These are phyloP conservation scores for Sporothrix dimorphospora DNA, from an alignment of 2,329 filamentous ascomycete species.

Conservation along the genomic window DNA sequence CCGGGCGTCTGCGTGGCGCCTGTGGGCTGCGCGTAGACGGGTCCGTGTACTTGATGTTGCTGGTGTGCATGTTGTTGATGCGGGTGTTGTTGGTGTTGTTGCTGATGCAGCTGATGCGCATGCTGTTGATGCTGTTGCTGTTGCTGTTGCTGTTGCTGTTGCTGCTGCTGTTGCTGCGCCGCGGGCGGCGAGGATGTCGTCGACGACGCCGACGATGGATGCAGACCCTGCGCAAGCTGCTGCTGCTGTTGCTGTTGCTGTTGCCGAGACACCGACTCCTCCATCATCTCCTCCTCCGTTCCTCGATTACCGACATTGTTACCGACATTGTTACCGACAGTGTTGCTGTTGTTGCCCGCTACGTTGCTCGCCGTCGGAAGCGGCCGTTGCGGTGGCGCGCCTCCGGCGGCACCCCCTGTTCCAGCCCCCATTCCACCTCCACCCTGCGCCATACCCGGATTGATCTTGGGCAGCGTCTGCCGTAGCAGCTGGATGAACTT, in stretches of 20 bases:
- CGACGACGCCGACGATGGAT: constrained; percentile 28
- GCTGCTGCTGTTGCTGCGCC: constrained; percentile 37
- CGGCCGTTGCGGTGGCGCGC: constrained; percentile 14
- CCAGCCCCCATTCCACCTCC: background rate
- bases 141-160: constrained; percentile 46
- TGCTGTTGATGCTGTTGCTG: constrained; percentile 36
- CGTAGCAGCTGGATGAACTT: constrained; percentile 53
- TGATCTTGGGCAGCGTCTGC: constrained; percentile 43
- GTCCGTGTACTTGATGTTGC: constrained; percentile 12
- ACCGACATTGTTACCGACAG: too few relatives aligned
- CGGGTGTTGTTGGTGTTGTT: constrained; percentile 33
- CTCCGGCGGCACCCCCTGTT: too few relatives aligned
- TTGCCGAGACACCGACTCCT: constrained; percentile 18
- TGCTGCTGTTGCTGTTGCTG: constrained; percentile 3
- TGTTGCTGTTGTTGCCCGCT: constrained; percentile 38
- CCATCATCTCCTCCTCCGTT: constrained; percentile 28
- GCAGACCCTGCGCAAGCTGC: constrained; percentile 25
- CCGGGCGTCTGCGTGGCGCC: constrained; percentile 15
- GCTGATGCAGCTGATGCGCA: constrained; percentile 16
- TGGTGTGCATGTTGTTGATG: constrained; percentile 46
- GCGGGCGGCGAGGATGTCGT: constrained; percentile 29
- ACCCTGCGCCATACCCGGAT: constrained; percentile 11
- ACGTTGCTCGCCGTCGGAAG: constrained; percentile 29
- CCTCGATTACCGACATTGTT: background rate
- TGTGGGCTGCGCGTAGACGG: constrained; percentile 20